Evolutionary conservation across 441 rosid genomes (phyloP), one percentile per base, ranked within the genome.

Genomic region (Hura crepitans): DNA sequence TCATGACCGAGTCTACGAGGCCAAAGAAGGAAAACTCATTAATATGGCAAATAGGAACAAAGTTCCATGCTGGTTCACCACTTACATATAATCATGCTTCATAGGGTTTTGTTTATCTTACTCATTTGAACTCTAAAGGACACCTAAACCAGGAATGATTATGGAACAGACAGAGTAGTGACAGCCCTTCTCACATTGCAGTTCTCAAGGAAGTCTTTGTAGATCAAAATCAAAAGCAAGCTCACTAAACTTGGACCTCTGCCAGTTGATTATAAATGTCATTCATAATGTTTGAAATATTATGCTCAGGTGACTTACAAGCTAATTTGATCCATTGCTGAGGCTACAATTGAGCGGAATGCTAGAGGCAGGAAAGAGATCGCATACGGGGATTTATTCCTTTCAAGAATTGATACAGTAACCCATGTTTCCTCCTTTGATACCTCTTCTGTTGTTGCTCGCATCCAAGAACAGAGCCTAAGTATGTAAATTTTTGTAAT

Each of bases 401-500:
- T 85, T 80, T 90, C 99, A 73, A 95, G 97, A 77, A 86, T 77
- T 65, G 95, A 92, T 37, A 95, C 96, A 2, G 92, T 85, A 66
- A 90, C 67, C 97, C 97, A 95, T 33, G 89, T 86, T 82, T 95
- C 97, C 64, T 87, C 95, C 81, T 83, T 86, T 22, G 95, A 84
- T 74, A 90, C 80, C 74, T 75, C 87, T 68, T 90, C 97, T 8
- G 87, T 84, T 35, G 90, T 85, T 61, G 79, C 83, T 76, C 97
- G 83, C 97, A 95, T 87, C 97, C 97, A 95, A 46, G 97, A 89
- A 84, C 99, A 95, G 67, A 95, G 89, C 83, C 97, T 86, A 70
- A 84, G 73, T 67, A 89, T 86, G 80, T 90, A 92, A 78, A 87
- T 87, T 84, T 89, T 95, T 42, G 87, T 85, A 72, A 92, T 80